Evolutionary conservation across 768 basidiomycete species (phyloP), one percentile per base, ranked within the genome.

Genomic region (Erythrobasidium yunnanense): DNA sequence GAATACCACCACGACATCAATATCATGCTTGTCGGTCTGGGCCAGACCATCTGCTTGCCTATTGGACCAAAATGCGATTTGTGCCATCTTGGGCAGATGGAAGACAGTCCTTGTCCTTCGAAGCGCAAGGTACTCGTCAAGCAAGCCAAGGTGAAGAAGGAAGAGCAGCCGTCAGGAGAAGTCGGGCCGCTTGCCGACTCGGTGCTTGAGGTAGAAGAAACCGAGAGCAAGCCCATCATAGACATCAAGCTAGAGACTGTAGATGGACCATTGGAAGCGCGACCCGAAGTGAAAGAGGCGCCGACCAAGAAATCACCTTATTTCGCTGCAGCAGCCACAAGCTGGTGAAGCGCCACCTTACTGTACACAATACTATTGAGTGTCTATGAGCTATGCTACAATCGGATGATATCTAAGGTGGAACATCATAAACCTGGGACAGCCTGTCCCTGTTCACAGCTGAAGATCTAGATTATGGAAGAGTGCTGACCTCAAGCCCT

Each of bases 11-110:
- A 62, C 0, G 15, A 50, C 0, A 63, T 74, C 42, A 73, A 73
- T 58, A 71, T 72, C 38, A 71, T 70, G 66, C 69, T 74, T 33
- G 73, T 74, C 46, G 73, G 73, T 0, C 70, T 73, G 38, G 73
- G 73, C 0, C 72, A 69, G 34, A 68, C 60, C n/a, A 66, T 74
- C 18, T 74, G 73, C 49, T 45, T 50, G 17, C 73, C 73, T 1
- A 52, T 69, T 33, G 70, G 60, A 0, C 73, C 73, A 1, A 25
- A 52, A 3, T 70, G 69, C 55, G 69, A 68, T 30, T 18, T 55
- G 1, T 70, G 69, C 35, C 52, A 65, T 29, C 17, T 69, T 17
- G 68, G 65, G 4, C 60, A 63, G 49, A 63, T 63, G 60, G 67
- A 66, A 6, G 51, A 68, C 20, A 58, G 55, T 7, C 65, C 62